A percentile compares a stretch with the other conserved stretches of the same genome.
Evolutionary conservation across 306 rosid genomes (phyloP).

Genomic region (Vigna angularis): DNA sequence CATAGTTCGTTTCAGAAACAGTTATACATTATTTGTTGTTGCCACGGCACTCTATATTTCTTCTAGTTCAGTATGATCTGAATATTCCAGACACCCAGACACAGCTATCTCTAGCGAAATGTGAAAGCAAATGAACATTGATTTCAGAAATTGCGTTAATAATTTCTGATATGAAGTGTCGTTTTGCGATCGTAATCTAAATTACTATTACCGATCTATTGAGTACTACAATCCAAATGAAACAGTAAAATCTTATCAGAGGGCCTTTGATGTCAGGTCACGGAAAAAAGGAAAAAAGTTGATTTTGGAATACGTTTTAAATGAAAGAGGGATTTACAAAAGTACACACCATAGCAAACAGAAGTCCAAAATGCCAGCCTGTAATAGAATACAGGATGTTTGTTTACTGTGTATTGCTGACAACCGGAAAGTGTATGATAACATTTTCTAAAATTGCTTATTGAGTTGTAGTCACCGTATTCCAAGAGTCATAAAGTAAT

Average conservation of each 20-base stretch:
- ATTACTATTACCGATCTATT: conserved; percentile 1
- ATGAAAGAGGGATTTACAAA: neutral
- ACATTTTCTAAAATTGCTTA: neutral
- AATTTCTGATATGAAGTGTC: neutral
- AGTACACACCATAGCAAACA: neutral
- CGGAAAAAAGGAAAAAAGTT: neutral
- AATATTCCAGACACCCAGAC: neutral
- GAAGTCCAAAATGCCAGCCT: neutral
- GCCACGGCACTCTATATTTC: neutral
- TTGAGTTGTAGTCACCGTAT: neutral
- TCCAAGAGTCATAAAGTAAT: neutral
- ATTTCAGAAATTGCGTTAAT: neutral
- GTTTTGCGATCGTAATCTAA: conserved; percentile 17
- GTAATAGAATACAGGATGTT: neutral
- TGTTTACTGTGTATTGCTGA: neutral
- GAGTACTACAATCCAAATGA: conserved; percentile 8
- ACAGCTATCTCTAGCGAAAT: neutral
- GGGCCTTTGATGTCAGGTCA: conserved; percentile 9
- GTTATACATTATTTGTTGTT: neutral
- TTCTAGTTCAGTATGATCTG: neutral
- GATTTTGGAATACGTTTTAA: neutral
- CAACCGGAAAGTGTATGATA: neutral
- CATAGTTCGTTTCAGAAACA: neutral
- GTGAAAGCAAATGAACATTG: neutral
- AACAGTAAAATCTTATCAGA: neutral